A percentile compares a stretch with the other conserved stretches of the same genome.
phyloP scores from a whole-genome alignment of 2,329 filamentous ascomycete genomes.

The Penicillium sp. region DNA sequence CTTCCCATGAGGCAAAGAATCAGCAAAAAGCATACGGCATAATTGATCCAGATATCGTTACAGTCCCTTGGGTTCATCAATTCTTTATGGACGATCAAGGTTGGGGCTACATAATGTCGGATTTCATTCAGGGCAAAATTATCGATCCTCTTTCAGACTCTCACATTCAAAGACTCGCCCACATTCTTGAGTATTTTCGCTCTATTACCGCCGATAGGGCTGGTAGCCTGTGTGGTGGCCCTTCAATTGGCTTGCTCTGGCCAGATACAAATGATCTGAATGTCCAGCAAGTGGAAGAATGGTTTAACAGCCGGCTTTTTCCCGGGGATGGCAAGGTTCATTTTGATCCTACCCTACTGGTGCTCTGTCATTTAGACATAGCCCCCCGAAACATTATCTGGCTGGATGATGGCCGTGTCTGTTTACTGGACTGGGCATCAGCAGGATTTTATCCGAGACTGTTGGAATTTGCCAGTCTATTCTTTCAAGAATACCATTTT shows the following conservation, averaged over 20 bases:
- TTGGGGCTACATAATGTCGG: constrained; percentile 3
- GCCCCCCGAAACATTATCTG: constrained; percentile 3
- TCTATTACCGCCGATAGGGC: background rate
- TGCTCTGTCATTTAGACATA: constrained; percentile 4
- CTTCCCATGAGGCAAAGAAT: constrained; percentile 1
- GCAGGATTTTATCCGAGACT: constrained; percentile 3
- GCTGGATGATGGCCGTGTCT: constrained; percentile 2
- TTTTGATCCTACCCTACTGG: constrained; percentile 2
- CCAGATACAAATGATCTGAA: constrained; percentile 4
- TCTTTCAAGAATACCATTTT: constrained; percentile 5
- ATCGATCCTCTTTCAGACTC: constrained; percentile 4
- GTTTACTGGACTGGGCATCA: constrained; percentile 4
- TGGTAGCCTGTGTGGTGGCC: constrained; percentile 3
- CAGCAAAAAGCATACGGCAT: constrained; percentile 3
- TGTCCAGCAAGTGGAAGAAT: constrained; percentile 3
- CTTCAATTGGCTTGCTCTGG: constrained; percentile 1
- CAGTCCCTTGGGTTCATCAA: constrained; percentile 1
- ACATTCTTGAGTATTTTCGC: constrained; percentile 1
- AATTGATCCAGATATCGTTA: background rate
- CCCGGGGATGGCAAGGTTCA: constrained; percentile 3
- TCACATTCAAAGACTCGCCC: constrained; percentile 4
- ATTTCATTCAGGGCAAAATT: constrained; percentile 4
- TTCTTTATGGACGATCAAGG: constrained; percentile 4
- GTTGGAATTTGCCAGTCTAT: constrained; percentile 6
- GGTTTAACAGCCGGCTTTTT: constrained; percentile 6